Conservation (phyloP, 2,329 filamentous ascomycete genomes). For the Diaporthe eres region DNA sequence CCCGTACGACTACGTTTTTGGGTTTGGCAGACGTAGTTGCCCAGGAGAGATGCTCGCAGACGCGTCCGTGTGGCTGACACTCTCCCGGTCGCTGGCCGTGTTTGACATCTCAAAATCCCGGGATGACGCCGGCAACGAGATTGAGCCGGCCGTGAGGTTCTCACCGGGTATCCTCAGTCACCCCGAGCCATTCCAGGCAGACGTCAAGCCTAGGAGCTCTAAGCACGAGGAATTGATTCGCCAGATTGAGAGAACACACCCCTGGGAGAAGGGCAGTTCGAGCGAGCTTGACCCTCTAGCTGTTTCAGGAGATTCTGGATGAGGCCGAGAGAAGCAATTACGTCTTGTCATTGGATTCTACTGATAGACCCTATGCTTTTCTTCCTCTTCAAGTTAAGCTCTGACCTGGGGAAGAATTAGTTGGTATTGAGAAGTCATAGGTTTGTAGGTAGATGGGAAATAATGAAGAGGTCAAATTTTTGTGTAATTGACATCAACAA, state of each 20-base stretch:
- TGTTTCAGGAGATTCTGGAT: neutral
- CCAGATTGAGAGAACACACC: slow-evolving; percentile 42
- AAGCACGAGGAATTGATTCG: slow-evolving; percentile 47
- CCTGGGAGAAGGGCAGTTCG: slow-evolving; percentile 44
- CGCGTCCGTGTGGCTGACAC: slow-evolving; percentile 39
- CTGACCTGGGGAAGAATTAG: neutral
- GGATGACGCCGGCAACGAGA: slow-evolving; percentile 54
- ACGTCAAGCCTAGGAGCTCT: slow-evolving; percentile 46
- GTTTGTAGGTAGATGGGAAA: neutral
- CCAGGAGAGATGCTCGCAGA: slow-evolving; percentile 41
- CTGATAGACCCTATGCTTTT: too few species aligned
- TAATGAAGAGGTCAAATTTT: neutral
- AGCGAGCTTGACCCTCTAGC: slow-evolving; percentile 13
- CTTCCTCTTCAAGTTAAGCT: neutral
- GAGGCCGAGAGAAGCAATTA: neutral
- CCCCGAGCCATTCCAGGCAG: slow-evolving; percentile 44
- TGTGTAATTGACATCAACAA: neutral
- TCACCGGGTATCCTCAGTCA: slow-evolving; percentile 47
- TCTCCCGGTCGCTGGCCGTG: slow-evolving; percentile 56
- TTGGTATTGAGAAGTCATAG: neutral
- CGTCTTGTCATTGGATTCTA: too few species aligned
- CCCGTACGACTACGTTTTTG: slow-evolving; percentile 38
- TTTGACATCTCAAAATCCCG: slow-evolving; percentile 57
- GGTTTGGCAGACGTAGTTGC: slow-evolving; percentile 42
- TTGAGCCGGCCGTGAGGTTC: slow-evolving; percentile 42